A percentile compares a stretch with the other conserved stretches of the same genome.
Evolutionary conservation across 495 filamentous ascomycete species (phyloP).

Genomic region (Aspergillus homomorphus): DNA sequence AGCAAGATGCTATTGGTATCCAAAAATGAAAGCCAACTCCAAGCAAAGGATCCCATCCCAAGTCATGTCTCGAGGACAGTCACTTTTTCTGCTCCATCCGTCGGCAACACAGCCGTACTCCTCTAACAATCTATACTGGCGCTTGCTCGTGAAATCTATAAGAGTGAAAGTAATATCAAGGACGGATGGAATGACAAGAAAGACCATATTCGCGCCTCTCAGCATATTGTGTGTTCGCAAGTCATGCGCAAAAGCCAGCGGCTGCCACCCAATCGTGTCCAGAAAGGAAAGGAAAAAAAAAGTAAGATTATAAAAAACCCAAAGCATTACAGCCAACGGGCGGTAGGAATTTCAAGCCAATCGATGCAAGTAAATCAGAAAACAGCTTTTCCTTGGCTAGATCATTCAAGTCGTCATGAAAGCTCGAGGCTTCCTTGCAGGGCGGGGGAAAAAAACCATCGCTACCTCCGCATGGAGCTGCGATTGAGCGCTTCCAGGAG

Average conservation of each 20-base stretch:
- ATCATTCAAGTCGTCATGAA: constrained; percentile 42
- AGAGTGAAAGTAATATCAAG: constrained; percentile 10
- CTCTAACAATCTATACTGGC: constrained; percentile 26
- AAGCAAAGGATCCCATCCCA: constrained; percentile 11
- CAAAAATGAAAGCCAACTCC: constrained; percentile 13
- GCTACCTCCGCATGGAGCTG: constrained; percentile 67
- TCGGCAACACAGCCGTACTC: constrained; percentile 17
- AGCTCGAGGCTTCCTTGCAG: constrained; percentile 23
- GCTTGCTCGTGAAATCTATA: constrained; percentile 25
- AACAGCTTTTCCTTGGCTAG: constrained; percentile 21
- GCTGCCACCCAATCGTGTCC: constrained; percentile 20
- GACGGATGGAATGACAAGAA: background rate
- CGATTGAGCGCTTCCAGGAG: constrained; percentile 79
- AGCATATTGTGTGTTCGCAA: background rate
- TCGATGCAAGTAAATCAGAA: constrained; percentile 20
- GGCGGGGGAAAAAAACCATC: constrained; percentile 17
- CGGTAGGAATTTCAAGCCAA: constrained; percentile 14
- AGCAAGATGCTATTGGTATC: constrained; percentile 8
- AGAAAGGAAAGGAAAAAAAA: constrained; percentile 18
- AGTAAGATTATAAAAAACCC: constrained; percentile 23
- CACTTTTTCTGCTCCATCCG: constrained; percentile 21
- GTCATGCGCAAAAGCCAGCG: constrained; percentile 22
- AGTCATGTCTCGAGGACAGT: constrained; percentile 16
- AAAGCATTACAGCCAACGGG: constrained; percentile 20
- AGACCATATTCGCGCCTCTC: background rate